phyloP scores from a whole-genome alignment of 2,329 filamentous ascomycete genomes.

The Diaporthe citri region DNA sequence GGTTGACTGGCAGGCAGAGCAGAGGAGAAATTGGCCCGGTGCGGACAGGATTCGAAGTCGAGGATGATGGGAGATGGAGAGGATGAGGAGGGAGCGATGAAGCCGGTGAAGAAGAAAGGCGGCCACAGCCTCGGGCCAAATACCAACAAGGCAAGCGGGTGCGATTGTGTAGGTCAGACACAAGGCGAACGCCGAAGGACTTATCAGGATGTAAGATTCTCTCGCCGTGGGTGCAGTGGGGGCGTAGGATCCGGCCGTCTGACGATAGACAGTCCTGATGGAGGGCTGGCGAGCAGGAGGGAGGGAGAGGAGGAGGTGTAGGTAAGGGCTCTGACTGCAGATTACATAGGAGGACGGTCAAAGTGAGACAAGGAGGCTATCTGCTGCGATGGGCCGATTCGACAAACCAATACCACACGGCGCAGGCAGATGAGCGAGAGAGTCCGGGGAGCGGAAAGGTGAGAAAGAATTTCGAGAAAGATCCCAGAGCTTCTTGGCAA shows the following conservation, averaged over 20 bases:
- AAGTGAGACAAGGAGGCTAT: conserved; percentile 17
- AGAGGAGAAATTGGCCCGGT: conserved; percentile 3
- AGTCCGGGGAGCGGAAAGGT: conserved; percentile 19
- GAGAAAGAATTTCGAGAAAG: conserved; percentile 32
- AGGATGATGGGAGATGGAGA: background rate
- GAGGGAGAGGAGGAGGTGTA: background rate
- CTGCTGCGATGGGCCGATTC: conserved; percentile 12
- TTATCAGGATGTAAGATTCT: background rate
- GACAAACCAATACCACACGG: conserved; percentile 3
- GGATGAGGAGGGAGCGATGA: background rate
- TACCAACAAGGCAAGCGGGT: background rate
- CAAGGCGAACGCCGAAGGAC: background rate
- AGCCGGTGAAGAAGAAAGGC: background rate
- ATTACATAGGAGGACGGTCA: conserved; percentile 20
- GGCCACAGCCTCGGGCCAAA: background rate
- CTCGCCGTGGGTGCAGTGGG: background rate
- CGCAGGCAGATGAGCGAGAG: background rate
- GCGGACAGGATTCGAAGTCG: background rate
- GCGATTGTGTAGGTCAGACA: background rate
- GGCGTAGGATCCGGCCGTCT: conserved; percentile 15
- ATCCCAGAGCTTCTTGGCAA: conserved; percentile 26
- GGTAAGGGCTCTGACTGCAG: background rate
- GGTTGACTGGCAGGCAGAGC: background rate
- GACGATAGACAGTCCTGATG: conserved; percentile 2
- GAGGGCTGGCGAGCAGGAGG: background rate